Evolutionary conservation across 139 green algal genomes (phyloP).

Genomic region (Tetradesmus obliquus): DNA sequence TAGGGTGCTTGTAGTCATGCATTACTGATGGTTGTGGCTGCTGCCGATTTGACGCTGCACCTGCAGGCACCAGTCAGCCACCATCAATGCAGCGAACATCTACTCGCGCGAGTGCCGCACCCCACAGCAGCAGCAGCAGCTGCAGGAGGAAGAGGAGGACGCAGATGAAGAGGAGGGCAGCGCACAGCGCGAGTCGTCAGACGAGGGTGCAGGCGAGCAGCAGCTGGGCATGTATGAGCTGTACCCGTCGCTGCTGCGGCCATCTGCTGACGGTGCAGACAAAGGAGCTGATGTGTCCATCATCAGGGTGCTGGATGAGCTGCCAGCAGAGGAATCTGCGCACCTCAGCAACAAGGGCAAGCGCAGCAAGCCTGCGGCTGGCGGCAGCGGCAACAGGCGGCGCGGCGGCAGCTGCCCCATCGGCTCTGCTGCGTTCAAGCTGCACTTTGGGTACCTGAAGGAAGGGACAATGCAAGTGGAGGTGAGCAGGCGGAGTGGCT

Average conservation of each 20-base stretch:
- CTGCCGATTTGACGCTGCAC: neutral
- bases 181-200: neutral
- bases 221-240: slow-evolving; percentile 31
- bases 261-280: neutral
- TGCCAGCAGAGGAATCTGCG: slow-evolving; percentile 29
- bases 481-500: neutral
- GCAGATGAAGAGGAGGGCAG: neutral
- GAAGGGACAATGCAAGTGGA: slow-evolving; percentile 73
- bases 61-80: neutral
- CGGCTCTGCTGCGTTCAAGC: neutral
- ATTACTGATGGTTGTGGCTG: neutral
- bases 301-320: slow-evolving; percentile 38
- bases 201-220: slow-evolving; percentile 16
- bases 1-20: neutral
- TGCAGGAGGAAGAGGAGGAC: neutral
- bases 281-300: slow-evolving; percentile 9
- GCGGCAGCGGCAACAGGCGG: no score
- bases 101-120: neutral
- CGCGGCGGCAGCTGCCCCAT: neutral
- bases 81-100: neutral
- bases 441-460: slow-evolving; percentile 55
- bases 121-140: neutral
- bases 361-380: neutral
- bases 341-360: slow-evolving; percentile 37
- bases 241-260: slow-evolving; percentile 36